A percentile compares a stretch with the other conserved stretches of the same genome.
phyloP scores from a whole-genome alignment of 2,329 filamentous ascomycete genomes.

The Hirsutella rhossiliensis region DNA sequence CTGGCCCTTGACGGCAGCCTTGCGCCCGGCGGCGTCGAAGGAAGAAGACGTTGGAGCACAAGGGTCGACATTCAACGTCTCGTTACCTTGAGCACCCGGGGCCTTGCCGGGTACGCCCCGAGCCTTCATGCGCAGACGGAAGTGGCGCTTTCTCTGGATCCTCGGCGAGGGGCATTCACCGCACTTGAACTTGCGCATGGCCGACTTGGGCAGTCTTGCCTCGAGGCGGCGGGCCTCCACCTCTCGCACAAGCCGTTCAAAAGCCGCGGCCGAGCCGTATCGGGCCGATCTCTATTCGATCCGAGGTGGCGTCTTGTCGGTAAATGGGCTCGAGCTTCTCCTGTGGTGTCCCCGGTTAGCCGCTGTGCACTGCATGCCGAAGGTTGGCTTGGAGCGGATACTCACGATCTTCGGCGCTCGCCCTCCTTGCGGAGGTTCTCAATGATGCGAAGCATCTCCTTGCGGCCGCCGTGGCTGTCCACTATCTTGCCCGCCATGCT shows the following conservation, averaged over 20 bases:
- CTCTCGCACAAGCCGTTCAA: slow-evolving; percentile 12
- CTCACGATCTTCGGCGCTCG: slow-evolving; percentile 70
- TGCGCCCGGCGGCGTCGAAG: too few species aligned
- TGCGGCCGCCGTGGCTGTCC: slow-evolving; percentile 67
- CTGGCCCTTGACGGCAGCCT: too few species aligned
- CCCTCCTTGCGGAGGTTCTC: slow-evolving; percentile 80
- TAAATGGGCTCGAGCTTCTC: slow-evolving; percentile 24
- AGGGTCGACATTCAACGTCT: too few species aligned
- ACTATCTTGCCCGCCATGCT: slow-evolving; percentile 77
- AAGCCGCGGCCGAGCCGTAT: slow-evolving; percentile 16
- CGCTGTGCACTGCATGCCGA: background rate
- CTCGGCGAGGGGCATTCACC: too few species aligned
- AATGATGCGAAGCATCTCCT: slow-evolving; percentile 86
- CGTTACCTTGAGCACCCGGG: too few species aligned
- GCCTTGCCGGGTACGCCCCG: too few species aligned
- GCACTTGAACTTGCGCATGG: background rate
- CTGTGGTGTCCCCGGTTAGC: slow-evolving; percentile 8
- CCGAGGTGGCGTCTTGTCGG: slow-evolving; percentile 28
- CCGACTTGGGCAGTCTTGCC: background rate
- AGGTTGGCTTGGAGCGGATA: slow-evolving; percentile 10
- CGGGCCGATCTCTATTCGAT: slow-evolving; percentile 27
- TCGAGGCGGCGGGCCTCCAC: slow-evolving; percentile 2
- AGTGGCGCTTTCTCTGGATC: too few species aligned
- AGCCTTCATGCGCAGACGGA: too few species aligned
- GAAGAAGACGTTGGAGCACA: too few species aligned